Base-by-base conservation (phyloP, 1,139 yeast genomes). In the Diutina pseudorugosa region DNA sequence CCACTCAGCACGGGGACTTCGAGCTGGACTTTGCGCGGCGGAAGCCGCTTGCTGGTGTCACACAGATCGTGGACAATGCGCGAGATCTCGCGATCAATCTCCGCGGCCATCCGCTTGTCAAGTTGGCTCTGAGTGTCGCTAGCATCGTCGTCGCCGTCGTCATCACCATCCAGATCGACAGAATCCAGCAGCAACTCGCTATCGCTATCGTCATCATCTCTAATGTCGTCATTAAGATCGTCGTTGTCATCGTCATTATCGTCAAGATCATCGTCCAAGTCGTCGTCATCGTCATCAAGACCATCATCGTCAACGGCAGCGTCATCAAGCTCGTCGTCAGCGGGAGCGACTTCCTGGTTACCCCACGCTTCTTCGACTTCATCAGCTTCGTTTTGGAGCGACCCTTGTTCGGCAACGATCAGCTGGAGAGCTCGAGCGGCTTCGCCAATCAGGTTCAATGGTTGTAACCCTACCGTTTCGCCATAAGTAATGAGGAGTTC, bases 51-150 rank as follows among this genome's bases (percentile, higher is more conserved):
- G 47, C 19, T 8, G 30, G 49, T 7, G 50, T 52, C 41, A 63
- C 70, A 40, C 69, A 65, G 3, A 50, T 62, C 69, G 33, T 69
- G 70, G 54, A 64, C 67, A 4, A 47, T 65, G 53, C 65, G 68
- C 52, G 75, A 76, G 57, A 77, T 76, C 58, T 82, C 83, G 53
- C 67, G 72, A 50, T 82, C 86, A 53, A 83, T 61, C 25, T 75
- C 78, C 8, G 72, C 76, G 20, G 75, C 78, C 50, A 77, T 71
- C 56, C 70, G 73, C 47, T 64, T 68, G 45, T 76, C 81, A 52
- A 71, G 73, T 23, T 69, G 73, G 11, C 65, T 62, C 51, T 62
- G 63, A 47, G 19, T 19, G 2, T 53, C 58, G 8, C n/a, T n/a
- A n/a, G n/a, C n/a, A n/a, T n/a, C n/a, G n/a, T n/a, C n/a, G n/a